A percentile compares a stretch with the other conserved stretches of the same genome.
Evolutionary conservation across 2,329 filamentous ascomycete genomes (phyloP).

Genomic region (Calonectria henricotiae): DNA sequence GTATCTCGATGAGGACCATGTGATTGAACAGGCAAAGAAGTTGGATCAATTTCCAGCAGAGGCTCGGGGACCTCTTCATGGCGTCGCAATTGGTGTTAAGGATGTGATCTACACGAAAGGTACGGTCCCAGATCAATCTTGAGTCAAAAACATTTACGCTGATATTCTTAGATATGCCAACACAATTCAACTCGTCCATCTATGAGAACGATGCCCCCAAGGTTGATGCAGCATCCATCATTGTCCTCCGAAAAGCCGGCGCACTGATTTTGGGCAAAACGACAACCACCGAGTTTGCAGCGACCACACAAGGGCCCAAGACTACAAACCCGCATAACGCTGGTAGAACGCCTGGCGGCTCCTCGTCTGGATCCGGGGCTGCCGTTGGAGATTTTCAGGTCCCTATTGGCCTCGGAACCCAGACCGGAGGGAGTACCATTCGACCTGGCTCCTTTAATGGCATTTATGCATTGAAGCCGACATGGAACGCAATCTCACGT

Average conservation of each 20-base stretch:
- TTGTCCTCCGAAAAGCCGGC: slow-evolving; percentile 66
- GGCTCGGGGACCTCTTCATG: slow-evolving; percentile 71
- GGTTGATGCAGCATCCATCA: slow-evolving; percentile 67
- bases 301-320: slow-evolving; percentile 66
- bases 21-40: slow-evolving; percentile 65
- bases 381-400: slow-evolving; percentile 78
- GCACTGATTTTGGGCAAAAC: slow-evolving; percentile 65
- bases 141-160: background rate
- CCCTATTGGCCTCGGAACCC: slow-evolving; percentile 75
- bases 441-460: slow-evolving; percentile 78
- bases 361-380: slow-evolving; percentile 77
- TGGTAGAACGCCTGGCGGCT: slow-evolving; percentile 76
- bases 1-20: slow-evolving; percentile 61
- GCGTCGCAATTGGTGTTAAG: slow-evolving; percentile 72
- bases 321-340: slow-evolving; percentile 77
- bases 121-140: slow-evolving; percentile 37
- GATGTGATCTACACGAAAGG: slow-evolving; percentile 74
- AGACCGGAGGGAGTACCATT: slow-evolving; percentile 77
- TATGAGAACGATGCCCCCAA: slow-evolving; percentile 63
- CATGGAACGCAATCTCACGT: slow-evolving; percentile 74
- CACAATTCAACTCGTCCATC: slow-evolving; percentile 69
- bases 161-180: slow-evolving; percentile 66
- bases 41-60: slow-evolving; percentile 67
- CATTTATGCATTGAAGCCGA: slow-evolving; percentile 77
- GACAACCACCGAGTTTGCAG: slow-evolving; percentile 76